phyloP scores from a whole-genome alignment of 306 rosid species.

The Parietaria judaica region DNA sequence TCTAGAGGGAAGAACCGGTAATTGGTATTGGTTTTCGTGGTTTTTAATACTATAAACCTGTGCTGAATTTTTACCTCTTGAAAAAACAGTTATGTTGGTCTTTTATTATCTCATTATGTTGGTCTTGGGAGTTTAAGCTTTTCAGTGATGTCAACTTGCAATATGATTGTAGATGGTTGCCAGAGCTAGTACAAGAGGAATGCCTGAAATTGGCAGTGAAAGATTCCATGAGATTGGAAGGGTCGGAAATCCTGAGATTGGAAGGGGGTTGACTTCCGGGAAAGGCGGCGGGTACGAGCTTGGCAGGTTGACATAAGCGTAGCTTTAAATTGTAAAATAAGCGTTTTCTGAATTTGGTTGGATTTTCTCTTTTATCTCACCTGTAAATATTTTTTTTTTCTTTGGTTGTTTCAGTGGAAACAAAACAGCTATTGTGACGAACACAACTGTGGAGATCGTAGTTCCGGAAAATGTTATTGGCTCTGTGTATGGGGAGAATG shows the following conservation, averaged over 20 bases:
- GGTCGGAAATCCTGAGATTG: slow-evolving; percentile 36
- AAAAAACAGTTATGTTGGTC: too few species aligned
- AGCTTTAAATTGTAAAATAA: slow-evolving; percentile 14
- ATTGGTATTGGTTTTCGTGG: too few species aligned
- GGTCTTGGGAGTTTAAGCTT: neutral
- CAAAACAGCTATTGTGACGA: slow-evolving; percentile 88
- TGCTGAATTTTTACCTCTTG: too few species aligned
- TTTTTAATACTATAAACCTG: too few species aligned
- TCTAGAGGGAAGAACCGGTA: too few species aligned
- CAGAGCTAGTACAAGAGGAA: slow-evolving; percentile 50
- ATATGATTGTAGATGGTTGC: slow-evolving; percentile 43
- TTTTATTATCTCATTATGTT: slow-evolving; percentile 6
- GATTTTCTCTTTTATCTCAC: neutral
- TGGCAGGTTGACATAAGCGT: slow-evolving; percentile 54
- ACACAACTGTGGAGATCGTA: slow-evolving; percentile 79
- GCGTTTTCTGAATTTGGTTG: neutral
- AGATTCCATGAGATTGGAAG: slow-evolving; percentile 38
- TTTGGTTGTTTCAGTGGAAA: slow-evolving; percentile 54
- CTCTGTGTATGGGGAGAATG: slow-evolving; percentile 82
- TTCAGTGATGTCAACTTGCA: slow-evolving; percentile 2
- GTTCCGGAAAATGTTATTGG: slow-evolving; percentile 83
- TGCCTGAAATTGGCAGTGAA: slow-evolving; percentile 51
- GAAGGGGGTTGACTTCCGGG: slow-evolving; percentile 50
- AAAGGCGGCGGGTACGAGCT: slow-evolving; percentile 62
- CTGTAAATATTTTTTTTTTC: slow-evolving; percentile 1